phyloP scores from a whole-genome alignment of 208 protist species.

The Leishmania gerbilli region DNA sequence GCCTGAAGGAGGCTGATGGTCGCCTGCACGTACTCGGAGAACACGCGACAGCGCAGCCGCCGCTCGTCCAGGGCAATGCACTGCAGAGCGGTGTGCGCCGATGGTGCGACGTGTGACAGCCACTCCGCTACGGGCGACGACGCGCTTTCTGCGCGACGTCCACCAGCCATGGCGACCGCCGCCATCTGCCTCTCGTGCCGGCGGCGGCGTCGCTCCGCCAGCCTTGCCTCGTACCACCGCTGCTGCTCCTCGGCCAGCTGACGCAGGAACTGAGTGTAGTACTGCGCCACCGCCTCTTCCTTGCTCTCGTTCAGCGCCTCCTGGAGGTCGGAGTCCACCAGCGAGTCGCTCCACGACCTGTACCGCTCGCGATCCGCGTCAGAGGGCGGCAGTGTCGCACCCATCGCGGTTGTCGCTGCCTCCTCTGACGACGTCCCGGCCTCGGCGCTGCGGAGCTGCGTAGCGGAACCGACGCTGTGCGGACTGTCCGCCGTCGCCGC shows the following conservation, averaged over 20 bases:
- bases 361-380: constrained; percentile 17
- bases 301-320: constrained; percentile 46
- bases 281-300: constrained; percentile 43
- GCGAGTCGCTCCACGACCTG: constrained; percentile 44
- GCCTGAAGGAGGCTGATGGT: constrained; percentile 16
- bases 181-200: not conserved
- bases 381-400: not conserved
- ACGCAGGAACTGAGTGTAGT: constrained; percentile 36
- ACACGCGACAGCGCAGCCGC: constrained; percentile 17
- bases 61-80: constrained; percentile 18
- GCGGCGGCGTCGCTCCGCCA: constrained; percentile 31
- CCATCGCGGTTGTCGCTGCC: not conserved
- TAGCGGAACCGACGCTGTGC: not conserved
- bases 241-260: constrained; percentile 44
- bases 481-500: constrained; percentile 1
- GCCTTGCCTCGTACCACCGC: constrained; percentile 28
- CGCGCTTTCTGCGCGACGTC: not conserved
- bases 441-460: not conserved
- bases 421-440: not conserved
- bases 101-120: not conserved
- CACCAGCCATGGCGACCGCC: not conserved
- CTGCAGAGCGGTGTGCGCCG: not conserved
- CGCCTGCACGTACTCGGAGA: constrained; percentile 16
- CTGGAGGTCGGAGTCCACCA: constrained; percentile 31
- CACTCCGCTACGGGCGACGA: not conserved